Evolutionary conservation across 2,329 filamentous ascomycete genomes (phyloP).

Genomic region (Whalleya microplaca): DNA sequence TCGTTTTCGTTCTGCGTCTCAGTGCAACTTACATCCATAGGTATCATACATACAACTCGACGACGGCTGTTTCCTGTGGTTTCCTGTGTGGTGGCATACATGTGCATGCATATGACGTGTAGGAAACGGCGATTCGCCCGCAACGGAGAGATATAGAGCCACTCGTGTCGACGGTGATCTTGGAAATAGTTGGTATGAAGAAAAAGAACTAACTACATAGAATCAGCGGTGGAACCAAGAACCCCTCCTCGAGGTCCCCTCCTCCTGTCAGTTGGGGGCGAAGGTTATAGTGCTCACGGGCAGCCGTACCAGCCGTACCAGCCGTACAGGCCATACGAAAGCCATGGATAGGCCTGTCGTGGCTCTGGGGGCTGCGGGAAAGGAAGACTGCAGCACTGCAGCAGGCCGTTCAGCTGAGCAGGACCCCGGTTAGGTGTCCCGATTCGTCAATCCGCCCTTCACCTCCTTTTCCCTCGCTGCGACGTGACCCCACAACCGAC

Average conservation of each 20-base stretch:
- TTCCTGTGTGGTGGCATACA: background rate
- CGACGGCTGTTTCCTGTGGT: background rate
- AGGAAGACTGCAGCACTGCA: conserved; percentile 12
- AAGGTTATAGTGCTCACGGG: background rate
- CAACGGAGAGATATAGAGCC: background rate
- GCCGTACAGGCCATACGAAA: background rate
- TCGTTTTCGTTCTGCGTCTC: background rate
- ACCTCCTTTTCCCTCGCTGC: conserved; percentile 8
- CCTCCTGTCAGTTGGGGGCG: background rate
- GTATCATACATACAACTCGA: background rate
- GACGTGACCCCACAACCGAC: conserved; percentile 22
- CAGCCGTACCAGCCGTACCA: background rate
- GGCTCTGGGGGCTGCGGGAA: conserved; percentile 12
- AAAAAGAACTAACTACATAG: background rate
- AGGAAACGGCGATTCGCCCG: background rate
- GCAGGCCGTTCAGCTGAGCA: conserved; percentile 18
- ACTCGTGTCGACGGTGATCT: background rate
- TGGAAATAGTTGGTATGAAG: background rate
- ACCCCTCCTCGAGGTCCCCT: no score
- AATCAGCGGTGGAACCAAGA: background rate
- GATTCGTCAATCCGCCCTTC: conserved; percentile 19
- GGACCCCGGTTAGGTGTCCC: background rate
- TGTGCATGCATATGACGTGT: background rate
- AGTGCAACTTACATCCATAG: background rate
- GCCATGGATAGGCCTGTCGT: background rate